Evolutionary conservation across 2,329 filamentous ascomycete genomes (phyloP).

Genomic region (Hirsutella rhossiliensis): DNA sequence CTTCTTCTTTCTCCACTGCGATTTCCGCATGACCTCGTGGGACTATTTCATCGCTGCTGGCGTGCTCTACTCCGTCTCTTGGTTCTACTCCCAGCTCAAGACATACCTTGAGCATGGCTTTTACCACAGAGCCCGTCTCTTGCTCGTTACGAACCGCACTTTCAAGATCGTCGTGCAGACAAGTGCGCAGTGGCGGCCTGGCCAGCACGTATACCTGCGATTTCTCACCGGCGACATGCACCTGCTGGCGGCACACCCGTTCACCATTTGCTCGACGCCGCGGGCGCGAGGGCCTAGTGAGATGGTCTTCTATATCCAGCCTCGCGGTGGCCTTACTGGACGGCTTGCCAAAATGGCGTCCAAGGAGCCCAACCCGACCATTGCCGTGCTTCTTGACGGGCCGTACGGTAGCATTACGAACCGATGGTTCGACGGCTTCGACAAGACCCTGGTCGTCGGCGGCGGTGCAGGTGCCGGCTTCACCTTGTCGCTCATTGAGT

Average conservation of each 20-base stretch:
- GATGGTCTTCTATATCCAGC: slow-evolving; percentile 41
- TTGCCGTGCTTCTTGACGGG: slow-evolving; percentile 41
- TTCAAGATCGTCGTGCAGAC: slow-evolving; percentile 31
- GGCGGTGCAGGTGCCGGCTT: slow-evolving; percentile 46
- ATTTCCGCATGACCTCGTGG: slow-evolving; percentile 41
- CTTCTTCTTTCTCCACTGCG: slow-evolving; percentile 50
- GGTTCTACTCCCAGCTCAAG: slow-evolving; percentile 34
- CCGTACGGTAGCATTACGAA: slow-evolving; percentile 42
- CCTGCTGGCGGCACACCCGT: slow-evolving; percentile 36
- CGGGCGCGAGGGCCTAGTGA: slow-evolving; percentile 13
- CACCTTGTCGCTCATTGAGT: slow-evolving; percentile 34
- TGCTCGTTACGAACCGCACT: slow-evolving; percentile 21
- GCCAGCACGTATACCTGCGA: slow-evolving; percentile 43
- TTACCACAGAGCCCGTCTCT: slow-evolving; percentile 26
- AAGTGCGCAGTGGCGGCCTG: slow-evolving; percentile 32
- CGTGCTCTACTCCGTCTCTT: slow-evolving; percentile 13
- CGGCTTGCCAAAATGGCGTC: slow-evolving; percentile 27
- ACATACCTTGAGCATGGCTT: slow-evolving; percentile 39
- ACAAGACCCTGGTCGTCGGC: slow-evolving; percentile 33
- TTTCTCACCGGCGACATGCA: slow-evolving; percentile 33
- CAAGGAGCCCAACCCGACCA: slow-evolving; percentile 19
- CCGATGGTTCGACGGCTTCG: slow-evolving; percentile 23
- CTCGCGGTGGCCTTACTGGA: slow-evolving; percentile 35
- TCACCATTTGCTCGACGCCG: slow-evolving; percentile 41
- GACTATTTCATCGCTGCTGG: slow-evolving; percentile 49